Evolutionary conservation across 176 grass and related monocot genomes (phyloP).

Genomic region (Tillandsia leiboldiana): DNA sequence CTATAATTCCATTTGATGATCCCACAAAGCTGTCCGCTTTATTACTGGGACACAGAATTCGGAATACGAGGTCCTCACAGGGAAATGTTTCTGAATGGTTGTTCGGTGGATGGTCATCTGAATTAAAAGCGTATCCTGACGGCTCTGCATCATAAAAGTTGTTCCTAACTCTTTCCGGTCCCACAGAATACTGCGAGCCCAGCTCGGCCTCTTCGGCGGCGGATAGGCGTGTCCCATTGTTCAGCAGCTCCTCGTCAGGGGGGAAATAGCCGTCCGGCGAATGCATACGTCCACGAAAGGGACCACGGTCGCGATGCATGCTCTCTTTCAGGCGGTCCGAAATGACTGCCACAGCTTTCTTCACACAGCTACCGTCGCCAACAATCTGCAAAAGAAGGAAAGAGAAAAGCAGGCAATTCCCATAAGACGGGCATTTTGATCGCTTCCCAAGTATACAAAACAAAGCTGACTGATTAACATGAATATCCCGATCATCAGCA

Average conservation of each 20-base stretch:
- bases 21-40: conserved; percentile 59
- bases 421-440: no score
- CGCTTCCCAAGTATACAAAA: no score
- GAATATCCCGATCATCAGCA: no score
- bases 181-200: conserved; percentile 15
- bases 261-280: conserved; percentile 57
- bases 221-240: conserved; percentile 36
- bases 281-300: conserved; percentile 54
- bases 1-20: conserved; percentile 57
- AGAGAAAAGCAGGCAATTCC: not conserved
- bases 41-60: conserved; percentile 90
- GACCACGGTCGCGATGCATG: conserved; percentile 81
- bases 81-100: conserved; percentile 40
- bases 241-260: conserved; percentile 51
- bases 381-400: conserved; percentile 47
- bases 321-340: conserved; percentile 91
- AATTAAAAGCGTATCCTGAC: conserved; percentile 65
- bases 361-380: conserved; percentile 80
- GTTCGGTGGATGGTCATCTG: conserved; percentile 51
- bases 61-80: conserved; percentile 65
- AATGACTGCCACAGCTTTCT: conserved; percentile 67
- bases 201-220: conserved; percentile 46
- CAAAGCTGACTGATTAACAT: no score
- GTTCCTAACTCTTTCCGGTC: conserved; percentile 44
- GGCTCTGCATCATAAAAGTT: conserved; percentile 42